Base-by-base conservation (phyloP, 768 basidiomycete genomes). In the Candolleomyces aberdarensis region DNA sequence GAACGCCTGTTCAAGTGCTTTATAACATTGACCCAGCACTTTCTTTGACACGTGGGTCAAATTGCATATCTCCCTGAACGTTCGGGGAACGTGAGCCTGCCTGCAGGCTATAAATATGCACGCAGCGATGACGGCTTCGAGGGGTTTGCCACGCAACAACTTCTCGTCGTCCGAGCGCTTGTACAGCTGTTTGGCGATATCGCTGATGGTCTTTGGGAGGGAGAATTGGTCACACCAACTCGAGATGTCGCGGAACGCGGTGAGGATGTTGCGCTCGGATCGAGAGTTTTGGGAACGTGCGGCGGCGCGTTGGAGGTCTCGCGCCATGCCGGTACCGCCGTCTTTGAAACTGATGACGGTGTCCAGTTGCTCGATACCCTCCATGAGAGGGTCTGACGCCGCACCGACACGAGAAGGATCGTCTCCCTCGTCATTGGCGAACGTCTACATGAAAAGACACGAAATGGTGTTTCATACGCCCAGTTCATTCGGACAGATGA, bases 341-440 rank as follows among this genome's bases (percentile, higher is more conserved):
- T 98, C 97, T 55, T 91, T 87, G 75, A 96, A 97, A 66, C 92
- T 92, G 73, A 98, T 98, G 59, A 93, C 85, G 39, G 97, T 98
- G 68, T 95, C 91, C 51, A 98, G 84, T 72, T 96, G 92, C 69
- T 97, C 96, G 68, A 94, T 89, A 43, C 94, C 95, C 73, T 98
- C 94, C 78, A 98, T 82, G 47, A 96, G 78, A 32, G 96, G 94
- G 74, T 98, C 94, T 19, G 89, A 86, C 48, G 95, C 94, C 58
- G 94, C 95, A 78, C 97, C 97, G 67, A 99, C 97, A 90, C 97
- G 97, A 66, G 97, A 98, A 64, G 97, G 97, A 73, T 99, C 97
- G 73, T 98, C 96, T 63, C 96, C 96, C 80, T 99, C 97, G 69
- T 98, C 96, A 72, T 98, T 97, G 65, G 97, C 97, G 75, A 99